These are phyloP conservation scores for Pestalotiopsis fici DNA, from an alignment of 2,329 filamentous ascomycete species.

Conservation along the genomic window DNA sequence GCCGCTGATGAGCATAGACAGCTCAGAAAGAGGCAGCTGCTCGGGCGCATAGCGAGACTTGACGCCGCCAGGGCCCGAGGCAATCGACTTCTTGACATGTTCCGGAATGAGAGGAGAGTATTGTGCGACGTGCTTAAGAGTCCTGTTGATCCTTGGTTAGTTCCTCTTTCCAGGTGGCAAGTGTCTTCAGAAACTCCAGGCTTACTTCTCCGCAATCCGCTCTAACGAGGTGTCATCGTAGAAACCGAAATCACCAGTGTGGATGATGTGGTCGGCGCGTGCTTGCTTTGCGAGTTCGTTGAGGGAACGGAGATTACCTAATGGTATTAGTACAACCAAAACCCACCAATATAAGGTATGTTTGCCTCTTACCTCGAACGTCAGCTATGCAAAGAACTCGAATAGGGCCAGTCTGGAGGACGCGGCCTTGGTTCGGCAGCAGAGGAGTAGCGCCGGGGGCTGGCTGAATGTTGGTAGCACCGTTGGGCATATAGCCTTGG, in stretches of 20 bases:
- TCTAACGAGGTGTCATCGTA: constrained; percentile 96
- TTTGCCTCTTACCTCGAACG: constrained; percentile 60
- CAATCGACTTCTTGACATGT: constrained; percentile 67
- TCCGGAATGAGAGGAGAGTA: constrained; percentile 95
- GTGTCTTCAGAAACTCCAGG: constrained; percentile 15
- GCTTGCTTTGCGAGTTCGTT: constrained; percentile 96
- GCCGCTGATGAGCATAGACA: constrained; percentile 84
- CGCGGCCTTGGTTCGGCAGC: constrained; percentile 66
- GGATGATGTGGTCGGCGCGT: constrained; percentile 94
- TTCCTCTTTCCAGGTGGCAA: background rate
- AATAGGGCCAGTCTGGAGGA: constrained; percentile 66
- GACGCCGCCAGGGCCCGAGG: constrained; percentile 71
- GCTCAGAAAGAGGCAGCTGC: constrained; percentile 88
- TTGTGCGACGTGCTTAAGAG: constrained; percentile 95
- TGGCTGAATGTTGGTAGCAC: constrained; percentile 48
- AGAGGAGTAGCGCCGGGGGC: constrained; percentile 64
- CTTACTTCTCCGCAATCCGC: constrained; percentile 96
- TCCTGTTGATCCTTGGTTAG: constrained; percentile 55
- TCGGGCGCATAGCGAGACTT: constrained; percentile 81
- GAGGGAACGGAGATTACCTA: constrained; percentile 91
- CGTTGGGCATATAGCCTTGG: constrained; percentile 65
- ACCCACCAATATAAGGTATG: background rate
- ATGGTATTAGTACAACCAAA: background rate
- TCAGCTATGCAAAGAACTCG: constrained; percentile 72
- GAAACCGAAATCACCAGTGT: constrained; percentile 98